These are phyloP conservation scores for Camellia japonica DNA, from an alignment of 148 eudicot species.

Conservation along the genomic window DNA sequence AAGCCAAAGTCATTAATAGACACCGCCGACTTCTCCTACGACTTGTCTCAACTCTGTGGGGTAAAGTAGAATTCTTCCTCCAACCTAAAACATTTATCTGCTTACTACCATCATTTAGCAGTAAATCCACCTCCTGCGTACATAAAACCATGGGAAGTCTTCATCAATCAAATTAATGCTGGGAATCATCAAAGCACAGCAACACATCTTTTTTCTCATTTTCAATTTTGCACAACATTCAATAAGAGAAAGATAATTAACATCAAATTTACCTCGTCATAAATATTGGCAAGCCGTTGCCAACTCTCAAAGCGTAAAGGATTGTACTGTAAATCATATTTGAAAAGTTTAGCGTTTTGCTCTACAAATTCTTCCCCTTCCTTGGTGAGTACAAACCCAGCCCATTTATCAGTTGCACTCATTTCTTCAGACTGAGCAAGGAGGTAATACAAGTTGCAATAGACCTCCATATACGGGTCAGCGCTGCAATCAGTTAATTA, in stretches of 20 bases:
- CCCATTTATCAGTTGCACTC: conserved; percentile 93
- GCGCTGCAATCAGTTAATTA: conserved; percentile 52
- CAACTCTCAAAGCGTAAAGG: conserved; percentile 94
- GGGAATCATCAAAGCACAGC: background rate
- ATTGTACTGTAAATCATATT: conserved; percentile 86
- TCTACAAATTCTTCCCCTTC: conserved; percentile 96
- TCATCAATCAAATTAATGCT: background rate
- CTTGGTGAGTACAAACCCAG: conserved; percentile 95
- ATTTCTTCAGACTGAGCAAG: conserved; percentile 90
- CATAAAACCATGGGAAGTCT: conserved; percentile 17
- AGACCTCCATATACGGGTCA: conserved; percentile 87
- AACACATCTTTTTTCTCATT: background rate
- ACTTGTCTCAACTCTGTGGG: conserved; percentile 86
- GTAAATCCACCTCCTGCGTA: conserved; percentile 90
- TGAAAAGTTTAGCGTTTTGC: conserved; percentile 83
- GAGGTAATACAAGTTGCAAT: conserved; percentile 84
- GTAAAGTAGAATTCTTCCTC: conserved; percentile 73
- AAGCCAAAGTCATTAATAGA: conserved; percentile 90
- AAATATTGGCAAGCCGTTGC: conserved; percentile 89
- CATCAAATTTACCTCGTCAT: conserved; percentile 69
- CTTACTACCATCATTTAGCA: conserved; percentile 98
- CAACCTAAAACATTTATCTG: conserved; percentile 80
- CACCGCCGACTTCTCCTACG: conserved; percentile 96
- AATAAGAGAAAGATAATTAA: background rate
- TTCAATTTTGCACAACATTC: background rate